Conservation (phyloP, 2,329 filamentous ascomycete genomes). For the Laburnicola sp. region DNA sequence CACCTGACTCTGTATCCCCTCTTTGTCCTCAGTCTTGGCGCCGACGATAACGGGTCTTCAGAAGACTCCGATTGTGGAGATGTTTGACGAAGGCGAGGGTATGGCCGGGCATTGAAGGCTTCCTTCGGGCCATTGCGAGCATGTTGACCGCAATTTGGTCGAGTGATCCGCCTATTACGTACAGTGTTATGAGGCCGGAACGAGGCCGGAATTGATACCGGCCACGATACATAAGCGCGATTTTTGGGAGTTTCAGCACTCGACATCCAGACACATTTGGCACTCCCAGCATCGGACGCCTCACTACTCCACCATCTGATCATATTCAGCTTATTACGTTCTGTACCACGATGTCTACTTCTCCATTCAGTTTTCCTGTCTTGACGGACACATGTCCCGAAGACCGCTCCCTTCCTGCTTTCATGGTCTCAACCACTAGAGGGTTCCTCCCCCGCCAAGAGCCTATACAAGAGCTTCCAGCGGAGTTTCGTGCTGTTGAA, state of each 20-base stretch:
- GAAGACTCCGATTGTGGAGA: background rate
- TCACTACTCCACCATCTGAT: background rate
- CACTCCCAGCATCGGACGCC: background rate
- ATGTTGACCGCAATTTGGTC: slow-evolving; percentile 12
- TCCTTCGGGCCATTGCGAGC: slow-evolving; percentile 11
- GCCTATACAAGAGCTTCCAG: slow-evolving; percentile 61
- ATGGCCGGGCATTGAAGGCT: slow-evolving; percentile 23
- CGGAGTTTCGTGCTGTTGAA: slow-evolving; percentile 73
- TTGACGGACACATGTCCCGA: slow-evolving; percentile 65
- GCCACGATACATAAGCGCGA: slow-evolving; percentile 42
- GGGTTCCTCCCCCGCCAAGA: slow-evolving; percentile 71
- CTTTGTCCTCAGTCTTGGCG: slow-evolving; percentile 25
- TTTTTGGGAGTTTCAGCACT: slow-evolving; percentile 6
- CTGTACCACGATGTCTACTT: slow-evolving; percentile 46
- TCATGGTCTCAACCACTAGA: slow-evolving; percentile 76
- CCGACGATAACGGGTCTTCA: slow-evolving; percentile 13
- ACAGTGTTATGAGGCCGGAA: slow-evolving; percentile 44
- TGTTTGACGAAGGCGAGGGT: slow-evolving; percentile 1
- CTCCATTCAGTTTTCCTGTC: slow-evolving; percentile 59
- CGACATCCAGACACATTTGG: slow-evolving; percentile 3
- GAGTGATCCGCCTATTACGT: slow-evolving; percentile 44
- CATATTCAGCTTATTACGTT: background rate
- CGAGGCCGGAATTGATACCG: slow-evolving; percentile 41
- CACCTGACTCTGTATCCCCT: too few relatives aligned
- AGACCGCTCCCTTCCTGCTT: slow-evolving; percentile 68